Percentiles rank a stretch among this genome's conserved stretches.
phyloP scores from a whole-genome alignment of 192 early-diverging fungal species.

The Borealophlyctis nickersoniae region DNA sequence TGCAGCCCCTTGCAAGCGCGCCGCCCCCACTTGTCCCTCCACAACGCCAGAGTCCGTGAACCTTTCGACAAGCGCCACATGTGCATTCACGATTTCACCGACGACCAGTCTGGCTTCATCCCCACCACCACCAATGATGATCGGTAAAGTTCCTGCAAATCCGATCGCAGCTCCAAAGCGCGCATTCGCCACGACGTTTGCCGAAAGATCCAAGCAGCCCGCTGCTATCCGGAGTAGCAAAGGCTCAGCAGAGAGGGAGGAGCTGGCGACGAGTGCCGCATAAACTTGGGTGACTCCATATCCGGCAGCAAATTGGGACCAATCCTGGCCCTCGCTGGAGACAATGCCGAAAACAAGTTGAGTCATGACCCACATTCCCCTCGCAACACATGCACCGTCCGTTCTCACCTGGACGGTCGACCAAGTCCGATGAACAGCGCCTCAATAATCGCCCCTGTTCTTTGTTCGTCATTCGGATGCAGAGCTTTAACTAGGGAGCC shows the following conservation, averaged over 20 bases:
- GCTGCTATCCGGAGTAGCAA: background rate
- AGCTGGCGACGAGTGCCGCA: background rate
- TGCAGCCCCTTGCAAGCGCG: slow-evolving; percentile 2
- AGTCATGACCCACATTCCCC: too few relatives aligned
- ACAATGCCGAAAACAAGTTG: background rate
- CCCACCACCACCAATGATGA: slow-evolving; percentile 1
- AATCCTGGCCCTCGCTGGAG: slow-evolving; percentile 10
- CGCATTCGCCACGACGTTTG: background rate
- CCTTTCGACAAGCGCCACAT: background rate
- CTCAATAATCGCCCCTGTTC: slow-evolving; percentile 6
- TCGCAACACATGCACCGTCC: background rate
- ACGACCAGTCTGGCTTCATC: background rate
- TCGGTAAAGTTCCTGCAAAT: background rate
- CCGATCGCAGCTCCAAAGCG: slow-evolving; percentile 10
- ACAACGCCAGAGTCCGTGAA: background rate
- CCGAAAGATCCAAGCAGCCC: background rate
- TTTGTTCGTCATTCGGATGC: slow-evolving; percentile 14
- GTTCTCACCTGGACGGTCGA: background rate
- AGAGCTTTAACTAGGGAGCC: slow-evolving; percentile 2
- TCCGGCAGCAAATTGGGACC: slow-evolving; percentile 18
- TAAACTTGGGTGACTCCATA: too few relatives aligned
- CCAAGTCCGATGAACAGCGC: background rate
- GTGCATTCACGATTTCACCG: background rate
- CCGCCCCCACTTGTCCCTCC: background rate
- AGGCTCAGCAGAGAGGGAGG: background rate